Evolutionary conservation across 208 protist genomes (phyloP).

Genomic region (Trypanosomatidae sp.): DNA sequence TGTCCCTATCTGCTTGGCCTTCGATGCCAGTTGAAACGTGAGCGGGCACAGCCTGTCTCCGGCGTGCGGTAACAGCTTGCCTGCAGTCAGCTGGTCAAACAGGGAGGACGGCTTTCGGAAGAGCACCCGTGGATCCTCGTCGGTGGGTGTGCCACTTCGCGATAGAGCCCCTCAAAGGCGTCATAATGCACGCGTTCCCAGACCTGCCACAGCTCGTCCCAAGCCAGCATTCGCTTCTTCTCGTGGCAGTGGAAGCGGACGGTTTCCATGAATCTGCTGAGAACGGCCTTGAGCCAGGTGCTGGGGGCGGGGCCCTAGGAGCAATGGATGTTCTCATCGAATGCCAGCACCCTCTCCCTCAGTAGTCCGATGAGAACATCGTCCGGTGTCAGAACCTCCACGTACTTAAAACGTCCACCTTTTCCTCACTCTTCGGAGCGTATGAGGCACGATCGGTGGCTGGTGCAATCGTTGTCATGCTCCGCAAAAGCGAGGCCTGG

Average conservation of each 20-base stretch:
- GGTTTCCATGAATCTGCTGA: background rate
- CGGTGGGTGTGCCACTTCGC: background rate
- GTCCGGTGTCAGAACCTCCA: background rate
- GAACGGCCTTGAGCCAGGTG: background rate
- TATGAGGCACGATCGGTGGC: background rate
- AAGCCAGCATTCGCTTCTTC: background rate
- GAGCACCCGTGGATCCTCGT: background rate
- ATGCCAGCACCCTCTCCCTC: background rate
- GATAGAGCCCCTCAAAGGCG: background rate
- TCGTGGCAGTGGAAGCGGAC: background rate
- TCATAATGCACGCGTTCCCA: background rate
- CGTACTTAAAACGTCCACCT: background rate
- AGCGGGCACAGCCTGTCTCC: no score
- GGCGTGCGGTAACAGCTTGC: background rate
- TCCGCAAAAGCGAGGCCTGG: background rate
- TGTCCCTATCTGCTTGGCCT: background rate
- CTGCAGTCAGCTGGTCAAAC: background rate
- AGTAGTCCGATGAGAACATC: background rate
- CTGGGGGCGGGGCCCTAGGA: background rate
- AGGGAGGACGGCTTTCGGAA: background rate
- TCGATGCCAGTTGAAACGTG: background rate
- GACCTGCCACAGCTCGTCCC: background rate
- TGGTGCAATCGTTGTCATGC: background rate
- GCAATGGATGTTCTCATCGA: background rate
- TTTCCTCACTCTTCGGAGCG: background rate